Base-by-base conservation (phyloP, 163 green algal species). In the Volvox carteri region DNA sequence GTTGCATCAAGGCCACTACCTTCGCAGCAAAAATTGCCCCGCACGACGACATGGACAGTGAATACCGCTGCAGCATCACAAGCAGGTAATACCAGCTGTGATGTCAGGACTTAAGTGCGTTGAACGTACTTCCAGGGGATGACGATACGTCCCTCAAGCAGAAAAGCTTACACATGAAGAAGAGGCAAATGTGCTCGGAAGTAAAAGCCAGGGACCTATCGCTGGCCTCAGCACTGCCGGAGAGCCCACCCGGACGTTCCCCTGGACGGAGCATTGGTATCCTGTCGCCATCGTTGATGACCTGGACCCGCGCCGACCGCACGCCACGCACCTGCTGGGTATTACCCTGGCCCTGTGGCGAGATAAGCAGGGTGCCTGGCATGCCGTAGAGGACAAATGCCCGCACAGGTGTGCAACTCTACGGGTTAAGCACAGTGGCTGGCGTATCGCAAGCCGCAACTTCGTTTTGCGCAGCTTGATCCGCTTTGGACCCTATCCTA, bases 311-410 rank as follows among this genome's bases (percentile, higher is more conserved):
- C 14, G 60, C 1, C 83, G 75, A 0, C 94, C 93, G 18, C 90
- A 92, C 42, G 52, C 88, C 42, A 50, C 92, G 19, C 91, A 93
- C 52, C 90, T 96, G 33, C 86, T 96, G 62, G 94, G 91, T 75
- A 90, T 87, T 25, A 85, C 56, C 0, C 52, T 96, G 48, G 92
- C 94, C 52, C 72, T 96, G 12, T 96, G 94, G 94, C 73, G 81
- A 28, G 91, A 95, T 48, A 81, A 46, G 23, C 39, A 60, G 23
- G 92, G 91, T 14, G 25, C 77, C 0, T 97, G 94, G 94, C 84
- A 68, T 2, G 90, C 48, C 0, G 80, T 96, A 25, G 91, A 96
- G 70, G 94, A 96, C 90, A 76, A 78, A 33, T 96, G 94, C 85
- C 89, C 94, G 23, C 94, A 96, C 90, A 84, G 85, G 91, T 91